Evolutionary conservation across 331 rosid genomes (phyloP), one percentile per base, ranked within the genome.

Genomic region (Pyracantha coccinea): DNA sequence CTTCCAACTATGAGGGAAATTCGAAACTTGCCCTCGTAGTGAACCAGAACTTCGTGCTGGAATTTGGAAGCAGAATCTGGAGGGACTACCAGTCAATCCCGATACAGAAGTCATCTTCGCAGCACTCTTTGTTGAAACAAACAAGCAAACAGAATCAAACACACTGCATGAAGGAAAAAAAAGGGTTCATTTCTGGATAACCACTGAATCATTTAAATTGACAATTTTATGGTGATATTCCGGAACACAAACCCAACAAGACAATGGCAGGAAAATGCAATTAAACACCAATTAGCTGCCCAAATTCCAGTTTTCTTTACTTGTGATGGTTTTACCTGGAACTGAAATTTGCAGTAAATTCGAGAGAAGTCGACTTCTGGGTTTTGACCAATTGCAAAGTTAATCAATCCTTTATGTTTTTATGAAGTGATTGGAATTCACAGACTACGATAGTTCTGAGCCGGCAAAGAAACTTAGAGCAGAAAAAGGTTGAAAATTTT

Each of bases 1-100:
- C 70, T 78, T 82, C 74, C 69, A 17, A 70, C 80, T 64, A 66
- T 52, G 64, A 64, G 82, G 58, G 73, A 85, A 66, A 44, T 80
- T 57, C 23, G 75, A 33, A 74, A 70, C 77, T 68, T 13, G 86
- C 32, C 68, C 38, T 41, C 32, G 9, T 21, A 13, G 86, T 8
- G 76, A 83, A 64, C 83, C 74, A 7, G 76, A 28, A 32, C 61
- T 74, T 73, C 74, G 67, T 38, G 78, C 53, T 24, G 96, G 90
- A 52, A 81, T 78, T 55, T 65, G 86, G 68, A 83, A 78, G 79
- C 73, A 77, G 75, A 88, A 88, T 82, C 87, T 88, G 72, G 91
- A 85, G 32, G 96, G 86, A 57, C 83, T 75, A 27, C 83, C 86
- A 60, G 86, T 85, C 82, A 92, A 72, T 63, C 99, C 96, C 69